These are phyloP conservation scores for Camellia sinensis DNA, from an alignment of 148 eudicot genomes.

Conservation along the genomic window DNA sequence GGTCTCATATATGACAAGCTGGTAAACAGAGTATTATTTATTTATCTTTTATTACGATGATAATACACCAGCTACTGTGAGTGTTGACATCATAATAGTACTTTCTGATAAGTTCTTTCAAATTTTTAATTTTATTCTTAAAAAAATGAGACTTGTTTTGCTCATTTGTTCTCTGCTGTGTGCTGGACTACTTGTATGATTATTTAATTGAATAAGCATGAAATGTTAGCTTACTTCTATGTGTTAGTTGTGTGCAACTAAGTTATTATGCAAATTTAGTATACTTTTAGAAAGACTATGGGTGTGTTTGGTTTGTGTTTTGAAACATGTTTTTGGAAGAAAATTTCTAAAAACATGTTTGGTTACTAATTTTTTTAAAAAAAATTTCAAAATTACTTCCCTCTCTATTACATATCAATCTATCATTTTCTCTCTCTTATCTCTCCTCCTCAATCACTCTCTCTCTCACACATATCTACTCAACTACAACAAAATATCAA, in stretches of 20 bases:
- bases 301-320: no score
- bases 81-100: not conserved
- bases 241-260: not conserved
- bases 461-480: no score
- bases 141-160: not conserved
- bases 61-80: not conserved
- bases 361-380: no score
- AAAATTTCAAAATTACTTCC: no score
- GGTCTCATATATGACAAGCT: slow-evolving; percentile 2
- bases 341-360: no score
- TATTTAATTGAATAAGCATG: not conserved
- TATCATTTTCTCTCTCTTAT: no score
- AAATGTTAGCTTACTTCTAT: not conserved
- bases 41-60: not conserved
- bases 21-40: not conserved
- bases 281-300: not conserved
- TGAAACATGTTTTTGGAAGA: no score
- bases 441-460: no score
- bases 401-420: no score
- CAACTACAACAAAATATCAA: no score
- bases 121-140: not conserved
- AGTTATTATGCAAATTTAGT: not conserved
- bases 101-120: not conserved
- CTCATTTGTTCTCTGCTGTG: not conserved
- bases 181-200: not conserved